These are phyloP conservation scores for Penicillium sp. DNA, from an alignment of 2,329 filamentous ascomycete genomes.

Conservation along the genomic window DNA sequence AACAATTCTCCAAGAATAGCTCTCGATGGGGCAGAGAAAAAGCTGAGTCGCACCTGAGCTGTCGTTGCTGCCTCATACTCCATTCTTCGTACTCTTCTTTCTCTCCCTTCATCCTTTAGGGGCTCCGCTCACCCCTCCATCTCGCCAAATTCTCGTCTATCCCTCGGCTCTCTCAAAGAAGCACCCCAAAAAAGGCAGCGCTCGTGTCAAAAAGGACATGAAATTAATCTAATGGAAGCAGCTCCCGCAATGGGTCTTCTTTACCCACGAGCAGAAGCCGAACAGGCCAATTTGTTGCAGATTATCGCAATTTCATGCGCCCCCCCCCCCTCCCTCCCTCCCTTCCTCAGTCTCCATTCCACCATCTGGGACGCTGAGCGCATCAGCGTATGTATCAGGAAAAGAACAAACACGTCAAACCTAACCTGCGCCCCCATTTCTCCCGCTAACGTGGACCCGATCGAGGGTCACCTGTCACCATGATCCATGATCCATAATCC, in stretches of 20 bases:
- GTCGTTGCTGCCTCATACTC: background rate
- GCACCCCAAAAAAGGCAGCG: background rate
- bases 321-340: background rate
- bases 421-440: background rate
- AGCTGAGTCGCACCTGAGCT: background rate
- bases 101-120: background rate
- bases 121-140: background rate
- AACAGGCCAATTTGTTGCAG: conserved; percentile 7
- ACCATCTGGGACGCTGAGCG: conserved; percentile 10
- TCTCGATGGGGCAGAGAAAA: background rate
- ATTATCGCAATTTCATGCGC: background rate
- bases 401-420: conserved; percentile 3
- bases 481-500: background rate
- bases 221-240: background rate
- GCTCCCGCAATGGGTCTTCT: conserved; percentile 1
- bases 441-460: conserved; percentile 5
- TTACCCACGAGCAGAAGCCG: conserved; percentile 20
- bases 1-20: background rate
- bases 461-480: background rate
- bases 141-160: background rate
- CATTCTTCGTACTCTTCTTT: conserved; percentile 6
- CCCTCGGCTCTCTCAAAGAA: background rate
- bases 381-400: conserved; percentile 15
- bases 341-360: background rate
- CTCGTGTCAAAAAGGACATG: background rate